Evolutionary conservation across 306 rosid genomes (phyloP).

Genomic region (Pyrus bretschneideri): DNA sequence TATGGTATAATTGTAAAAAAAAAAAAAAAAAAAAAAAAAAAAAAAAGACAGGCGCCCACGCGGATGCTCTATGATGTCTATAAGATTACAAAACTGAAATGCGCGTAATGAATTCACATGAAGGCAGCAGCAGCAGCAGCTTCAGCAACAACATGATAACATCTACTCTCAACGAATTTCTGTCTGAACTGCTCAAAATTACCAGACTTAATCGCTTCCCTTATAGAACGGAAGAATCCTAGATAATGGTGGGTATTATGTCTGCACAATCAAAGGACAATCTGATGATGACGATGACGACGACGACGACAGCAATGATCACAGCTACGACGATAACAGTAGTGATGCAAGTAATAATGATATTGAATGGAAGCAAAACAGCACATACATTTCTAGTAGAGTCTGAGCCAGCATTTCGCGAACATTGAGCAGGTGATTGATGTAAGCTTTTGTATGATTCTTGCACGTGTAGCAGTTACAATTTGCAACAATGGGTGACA

Average conservation of each 20-base stretch:
- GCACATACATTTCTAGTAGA: conserved; percentile 68
- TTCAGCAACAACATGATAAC: conserved; percentile 22
- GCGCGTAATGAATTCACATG: conserved; percentile 13
- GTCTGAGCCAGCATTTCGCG: conserved; percentile 94
- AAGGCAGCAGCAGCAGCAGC: conserved; percentile 26
- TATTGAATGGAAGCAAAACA: neutral
- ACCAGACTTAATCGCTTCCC: conserved; percentile 71
- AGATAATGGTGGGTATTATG: conserved; percentile 89
- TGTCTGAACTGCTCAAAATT: conserved; percentile 57
- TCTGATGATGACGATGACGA: neutral
- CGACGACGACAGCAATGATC: neutral
- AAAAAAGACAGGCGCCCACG: too few species aligned
- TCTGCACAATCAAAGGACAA: conserved; percentile 43
- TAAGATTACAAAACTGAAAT: neutral
- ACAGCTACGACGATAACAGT: neutral
- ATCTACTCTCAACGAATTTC: conserved; percentile 48
- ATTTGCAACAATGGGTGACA: conserved; percentile 49
- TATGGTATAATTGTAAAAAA: too few species aligned
- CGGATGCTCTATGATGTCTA: neutral
- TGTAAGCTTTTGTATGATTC: conserved; percentile 80
- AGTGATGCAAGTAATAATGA: neutral
- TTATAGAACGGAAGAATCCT: conserved; percentile 58
- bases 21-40: too few species aligned
- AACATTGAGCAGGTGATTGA: conserved; percentile 84
- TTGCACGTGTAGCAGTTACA: conserved; percentile 84